phyloP scores from a whole-genome alignment of 257 asterid genomes.

The Pogostemon cablin region DNA sequence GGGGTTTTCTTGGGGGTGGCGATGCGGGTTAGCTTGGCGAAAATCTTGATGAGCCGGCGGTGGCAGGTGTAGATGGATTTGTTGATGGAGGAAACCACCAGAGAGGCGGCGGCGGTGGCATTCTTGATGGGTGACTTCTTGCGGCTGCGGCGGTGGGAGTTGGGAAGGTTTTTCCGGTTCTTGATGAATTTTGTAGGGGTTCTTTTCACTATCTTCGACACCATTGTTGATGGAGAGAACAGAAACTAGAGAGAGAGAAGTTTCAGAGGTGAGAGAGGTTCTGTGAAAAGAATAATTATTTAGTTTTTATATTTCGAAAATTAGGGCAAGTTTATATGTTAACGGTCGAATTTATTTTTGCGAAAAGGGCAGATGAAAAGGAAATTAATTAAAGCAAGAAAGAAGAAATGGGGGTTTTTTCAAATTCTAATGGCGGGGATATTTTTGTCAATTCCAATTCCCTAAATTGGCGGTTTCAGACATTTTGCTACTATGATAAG shows the following conservation, averaged over 20 bases:
- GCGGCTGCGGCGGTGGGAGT: slow-evolving; percentile 48
- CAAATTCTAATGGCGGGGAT: slow-evolving; percentile 35
- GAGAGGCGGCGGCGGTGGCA: slow-evolving; percentile 56
- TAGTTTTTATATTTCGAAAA: slow-evolving; percentile 29
- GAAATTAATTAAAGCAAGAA: slow-evolving; percentile 16
- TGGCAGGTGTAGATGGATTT: slow-evolving; percentile 75
- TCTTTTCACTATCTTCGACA: slow-evolving; percentile 69
- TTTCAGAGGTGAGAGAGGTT: slow-evolving; percentile 2
- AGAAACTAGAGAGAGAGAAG: slow-evolving; percentile 5
- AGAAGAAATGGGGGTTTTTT: slow-evolving; percentile 28
- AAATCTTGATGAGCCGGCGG: slow-evolving; percentile 81
- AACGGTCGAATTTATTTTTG: slow-evolving; percentile 64
- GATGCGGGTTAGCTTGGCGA: slow-evolving; percentile 60
- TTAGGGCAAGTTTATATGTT: slow-evolving; percentile 35
- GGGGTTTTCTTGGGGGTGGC: slow-evolving; percentile 68
- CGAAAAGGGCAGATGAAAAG: slow-evolving; percentile 27
- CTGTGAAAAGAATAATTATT: background rate
- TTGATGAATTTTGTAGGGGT: slow-evolving; percentile 79
- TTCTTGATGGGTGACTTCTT: slow-evolving; percentile 64
- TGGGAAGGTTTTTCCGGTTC: slow-evolving; percentile 43
- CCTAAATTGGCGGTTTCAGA: slow-evolving; percentile 1
- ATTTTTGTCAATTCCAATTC: background rate
- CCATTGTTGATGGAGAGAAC: slow-evolving; percentile 45
- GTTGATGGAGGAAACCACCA: slow-evolving; percentile 70
- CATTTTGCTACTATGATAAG: background rate